Base-by-base conservation (phyloP, 1,284 basidiomycete genomes). In the Veloporphyrellus conicus region DNA sequence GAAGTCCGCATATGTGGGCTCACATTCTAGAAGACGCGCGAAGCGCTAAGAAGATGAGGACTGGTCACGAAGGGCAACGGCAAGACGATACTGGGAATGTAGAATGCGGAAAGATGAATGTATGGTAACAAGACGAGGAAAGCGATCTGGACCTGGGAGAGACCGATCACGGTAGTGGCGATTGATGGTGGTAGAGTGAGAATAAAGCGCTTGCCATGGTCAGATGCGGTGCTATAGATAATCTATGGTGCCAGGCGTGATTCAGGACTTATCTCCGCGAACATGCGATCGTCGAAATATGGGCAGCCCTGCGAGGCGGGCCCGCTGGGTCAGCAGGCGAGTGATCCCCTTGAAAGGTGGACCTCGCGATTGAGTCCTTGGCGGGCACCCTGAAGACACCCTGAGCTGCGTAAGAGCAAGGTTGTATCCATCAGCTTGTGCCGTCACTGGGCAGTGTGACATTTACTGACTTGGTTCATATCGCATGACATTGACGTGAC, bases 21-120 rank as follows among this genome's bases (percentile, higher is more conserved):
- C 27, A 76, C 83, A 37, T 93, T 91, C 68, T 85, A 80, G 18
- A 72, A 82, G 23, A 81, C 86, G n/a, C 81, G 90, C 37, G 80
- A 86, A 69, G 91, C 84, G 4, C 71, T 91, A 56, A 69, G 69
- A 56, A 70, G 88, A 49, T 66, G 92, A 44, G n/a, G n/a, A n/a
- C n/a, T n/a, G n/a, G n/a, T n/a, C n/a, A n/a, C n/a, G n/a, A n/a
- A 74, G 77, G 37, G 29, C 8, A n/a, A 36, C 9, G 38, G 29
- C 19, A 34, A 16, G 40, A 43, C 22, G n/a, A n/a, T n/a, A n/a
- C n/a, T n/a, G n/a, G n/a, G n/a, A n/a, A n/a, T n/a, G n/a, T n/a
- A n/a, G n/a, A n/a, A n/a, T n/a, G n/a, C n/a, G n/a, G 35, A 45
- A 49, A 39, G 9, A 32, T 15, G 43, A 45, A 39, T 53, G 33